These are phyloP conservation scores for Apiospora hydei DNA, from an alignment of 2,329 filamentous ascomycete genomes.

Conservation along the genomic window DNA sequence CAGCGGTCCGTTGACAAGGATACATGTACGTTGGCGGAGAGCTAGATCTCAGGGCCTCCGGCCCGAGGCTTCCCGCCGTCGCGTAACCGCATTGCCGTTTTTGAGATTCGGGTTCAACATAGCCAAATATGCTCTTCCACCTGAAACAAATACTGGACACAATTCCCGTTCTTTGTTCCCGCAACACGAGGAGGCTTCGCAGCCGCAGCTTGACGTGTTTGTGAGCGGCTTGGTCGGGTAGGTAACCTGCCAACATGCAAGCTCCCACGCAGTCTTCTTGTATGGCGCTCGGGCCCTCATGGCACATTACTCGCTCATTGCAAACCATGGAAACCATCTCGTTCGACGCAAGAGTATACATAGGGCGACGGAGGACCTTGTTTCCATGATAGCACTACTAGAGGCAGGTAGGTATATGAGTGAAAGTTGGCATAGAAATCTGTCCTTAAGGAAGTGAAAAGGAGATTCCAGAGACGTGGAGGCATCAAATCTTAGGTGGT, in stretches of 20 bases:
- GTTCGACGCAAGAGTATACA: neutral
- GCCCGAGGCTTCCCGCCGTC: neutral
- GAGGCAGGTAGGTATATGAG: neutral
- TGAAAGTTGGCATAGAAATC: neutral
- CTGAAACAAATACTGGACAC: neutral
- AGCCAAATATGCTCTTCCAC: neutral
- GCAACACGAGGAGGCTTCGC: neutral
- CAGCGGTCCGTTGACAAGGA: neutral
- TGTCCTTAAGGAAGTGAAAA: neutral
- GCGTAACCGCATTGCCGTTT: neutral
- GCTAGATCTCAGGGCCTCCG: neutral
- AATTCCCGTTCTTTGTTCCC: neutral
- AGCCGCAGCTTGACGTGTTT: neutral
- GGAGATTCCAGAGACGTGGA: neutral
- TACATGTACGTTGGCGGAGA: conserved; percentile 3
- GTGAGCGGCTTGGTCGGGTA: neutral
- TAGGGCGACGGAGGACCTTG: neutral
- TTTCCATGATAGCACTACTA: neutral
- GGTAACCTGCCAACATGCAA: neutral
- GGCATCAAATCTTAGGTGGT: neutral
- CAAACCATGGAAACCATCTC: neutral
- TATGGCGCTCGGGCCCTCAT: neutral
- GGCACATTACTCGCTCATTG: conserved; percentile 8
- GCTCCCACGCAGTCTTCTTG: conserved; percentile 3
- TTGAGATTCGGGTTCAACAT: neutral